These are phyloP conservation scores for Candida endomychidarum DNA, from an alignment of 805 yeast species.

Conservation along the genomic window DNA sequence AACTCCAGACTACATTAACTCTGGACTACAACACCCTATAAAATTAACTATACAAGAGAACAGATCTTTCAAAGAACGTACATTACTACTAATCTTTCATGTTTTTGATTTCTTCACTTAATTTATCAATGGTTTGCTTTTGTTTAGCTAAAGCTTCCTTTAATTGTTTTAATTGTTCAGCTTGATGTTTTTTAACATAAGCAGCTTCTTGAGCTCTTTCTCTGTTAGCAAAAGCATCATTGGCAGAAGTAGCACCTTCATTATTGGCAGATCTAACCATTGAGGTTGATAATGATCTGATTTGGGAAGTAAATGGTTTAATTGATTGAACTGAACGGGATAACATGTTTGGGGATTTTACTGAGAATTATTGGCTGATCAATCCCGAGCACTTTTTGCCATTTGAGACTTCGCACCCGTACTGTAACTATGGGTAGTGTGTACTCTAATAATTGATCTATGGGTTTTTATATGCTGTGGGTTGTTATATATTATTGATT, in stretches of 20 bases:
- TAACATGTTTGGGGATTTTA: slow-evolving; percentile 13
- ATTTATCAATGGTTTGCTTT: slow-evolving; percentile 54
- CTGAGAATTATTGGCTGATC: slow-evolving; percentile 7
- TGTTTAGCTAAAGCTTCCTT: slow-evolving; percentile 76
- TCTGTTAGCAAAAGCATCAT: slow-evolving; percentile 59
- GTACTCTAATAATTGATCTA: no score
- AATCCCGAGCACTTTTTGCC: background rate
- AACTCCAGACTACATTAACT: no score
- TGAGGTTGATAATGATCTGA: slow-evolving; percentile 31
- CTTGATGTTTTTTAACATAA: slow-evolving; percentile 85
- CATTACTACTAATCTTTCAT: slow-evolving; percentile 42
- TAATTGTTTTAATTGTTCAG: slow-evolving; percentile 76
- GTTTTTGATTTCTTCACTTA: slow-evolving; percentile 50
- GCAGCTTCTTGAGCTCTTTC: slow-evolving; percentile 90
- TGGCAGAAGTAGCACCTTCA: slow-evolving; percentile 22
- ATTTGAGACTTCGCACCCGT: background rate
- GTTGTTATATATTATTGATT: no score
- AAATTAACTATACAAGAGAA: background rate
- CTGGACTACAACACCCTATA: no score
- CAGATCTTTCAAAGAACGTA: no score
- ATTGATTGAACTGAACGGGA: slow-evolving; percentile 20
- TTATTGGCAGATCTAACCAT: slow-evolving; percentile 20
- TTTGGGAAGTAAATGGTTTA: slow-evolving; percentile 6
- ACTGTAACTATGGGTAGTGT: background rate
- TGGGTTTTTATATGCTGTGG: no score